Evolutionary conservation across 495 filamentous ascomycete species (phyloP).

Genomic region (Friedmanniomyces endolithicus): DNA sequence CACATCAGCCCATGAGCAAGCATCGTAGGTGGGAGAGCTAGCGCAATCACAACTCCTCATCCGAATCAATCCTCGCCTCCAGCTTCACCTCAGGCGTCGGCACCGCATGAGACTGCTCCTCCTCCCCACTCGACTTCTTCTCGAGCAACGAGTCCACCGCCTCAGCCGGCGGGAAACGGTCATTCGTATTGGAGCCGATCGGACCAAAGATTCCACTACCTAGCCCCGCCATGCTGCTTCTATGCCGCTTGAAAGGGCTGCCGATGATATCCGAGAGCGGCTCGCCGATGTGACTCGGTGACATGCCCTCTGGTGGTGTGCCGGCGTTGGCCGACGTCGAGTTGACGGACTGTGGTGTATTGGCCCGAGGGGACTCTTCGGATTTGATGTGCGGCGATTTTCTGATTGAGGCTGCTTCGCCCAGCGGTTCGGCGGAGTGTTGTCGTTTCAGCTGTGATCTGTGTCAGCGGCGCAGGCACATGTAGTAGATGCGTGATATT

Average conservation of each 20-base stretch:
- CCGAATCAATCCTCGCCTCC: constrained; percentile 9
- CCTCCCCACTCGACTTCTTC: neutral
- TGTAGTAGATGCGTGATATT: neutral
- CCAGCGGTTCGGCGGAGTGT: constrained; percentile 70
- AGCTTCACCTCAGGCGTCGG: constrained; percentile 10
- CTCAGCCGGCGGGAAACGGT: neutral
- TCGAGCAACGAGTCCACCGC: neutral
- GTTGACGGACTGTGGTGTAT: constrained; percentile 18
- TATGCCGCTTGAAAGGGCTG: constrained; percentile 73
- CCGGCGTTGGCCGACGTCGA: constrained; percentile 18
- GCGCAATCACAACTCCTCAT: constrained; percentile 15
- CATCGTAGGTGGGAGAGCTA: neutral
- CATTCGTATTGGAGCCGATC: constrained; percentile 8
- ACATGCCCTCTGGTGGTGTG: constrained; percentile 12
- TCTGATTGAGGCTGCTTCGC: constrained; percentile 34
- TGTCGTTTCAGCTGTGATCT: constrained; percentile 77
- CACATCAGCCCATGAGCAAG: neutral
- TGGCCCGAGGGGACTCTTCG: constrained; percentile 9
- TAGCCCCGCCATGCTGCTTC: constrained; percentile 50
- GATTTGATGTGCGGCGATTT: constrained; percentile 17
- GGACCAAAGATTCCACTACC: constrained; percentile 4
- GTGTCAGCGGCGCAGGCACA: neutral
- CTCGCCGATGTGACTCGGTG: constrained; percentile 29
- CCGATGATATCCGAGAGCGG: constrained; percentile 43
- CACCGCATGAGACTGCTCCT: neutral